Evolutionary conservation across 345 rosid genomes (phyloP).

Genomic region (Lepidium didymum): DNA sequence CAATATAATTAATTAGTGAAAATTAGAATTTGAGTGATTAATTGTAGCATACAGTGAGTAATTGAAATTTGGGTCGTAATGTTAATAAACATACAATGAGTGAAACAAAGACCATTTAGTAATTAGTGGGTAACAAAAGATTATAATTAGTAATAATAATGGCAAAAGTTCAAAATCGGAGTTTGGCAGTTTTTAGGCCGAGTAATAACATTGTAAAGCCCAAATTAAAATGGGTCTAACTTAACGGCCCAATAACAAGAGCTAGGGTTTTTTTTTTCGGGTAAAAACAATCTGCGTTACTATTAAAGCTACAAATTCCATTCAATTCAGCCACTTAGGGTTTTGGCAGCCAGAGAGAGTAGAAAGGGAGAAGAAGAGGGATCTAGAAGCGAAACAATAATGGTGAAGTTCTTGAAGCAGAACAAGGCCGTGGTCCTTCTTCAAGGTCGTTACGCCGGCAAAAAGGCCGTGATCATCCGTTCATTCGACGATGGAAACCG

Average conservation of each 20-base stretch:
- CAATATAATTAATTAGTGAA: no score
- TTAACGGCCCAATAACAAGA: neutral
- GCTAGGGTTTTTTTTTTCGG: neutral
- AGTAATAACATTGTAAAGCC: neutral
- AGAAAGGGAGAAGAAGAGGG: neutral
- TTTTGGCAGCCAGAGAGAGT: slow-evolving; percentile 14
- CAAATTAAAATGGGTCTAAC: neutral
- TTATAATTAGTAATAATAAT: no score
- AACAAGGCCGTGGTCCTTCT: slow-evolving; percentile 56
- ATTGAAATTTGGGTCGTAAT: no score
- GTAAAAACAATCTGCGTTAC: neutral
- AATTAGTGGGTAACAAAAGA: no score
- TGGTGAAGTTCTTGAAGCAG: slow-evolving; percentile 32
- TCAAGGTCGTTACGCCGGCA: slow-evolving; percentile 51
- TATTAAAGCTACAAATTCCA: slow-evolving; percentile 8
- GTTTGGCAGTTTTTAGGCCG: neutral
- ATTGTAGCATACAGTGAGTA: no score
- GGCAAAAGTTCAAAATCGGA: neutral
- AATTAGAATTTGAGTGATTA: no score
- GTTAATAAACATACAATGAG: no score
- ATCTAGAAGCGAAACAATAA: neutral
- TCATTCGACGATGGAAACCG: slow-evolving; percentile 46
- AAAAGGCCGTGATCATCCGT: slow-evolving; percentile 44
- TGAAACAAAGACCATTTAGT: no score
- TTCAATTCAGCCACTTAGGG: neutral